phyloP scores from a whole-genome alignment of 2,329 filamentous ascomycete genomes.

The Alternaria infectoria region DNA sequence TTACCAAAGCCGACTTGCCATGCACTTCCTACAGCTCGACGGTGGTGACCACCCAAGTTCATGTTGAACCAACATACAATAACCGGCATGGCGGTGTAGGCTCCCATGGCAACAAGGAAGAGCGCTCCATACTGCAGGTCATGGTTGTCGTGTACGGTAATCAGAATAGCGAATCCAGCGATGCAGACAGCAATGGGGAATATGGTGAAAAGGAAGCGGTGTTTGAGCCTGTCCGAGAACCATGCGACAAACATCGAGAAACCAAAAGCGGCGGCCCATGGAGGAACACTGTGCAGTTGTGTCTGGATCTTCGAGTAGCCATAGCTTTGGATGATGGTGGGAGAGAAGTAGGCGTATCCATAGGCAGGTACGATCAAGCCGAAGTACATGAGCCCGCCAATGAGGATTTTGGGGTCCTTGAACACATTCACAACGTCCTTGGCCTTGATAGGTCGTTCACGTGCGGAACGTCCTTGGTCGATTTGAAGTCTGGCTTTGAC shows the following conservation, averaged over 20 bases:
- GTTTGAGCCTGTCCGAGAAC: conserved; percentile 72
- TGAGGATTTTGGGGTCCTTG: conserved; percentile 57
- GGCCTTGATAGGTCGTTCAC: conserved; percentile 52
- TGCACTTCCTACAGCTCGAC: conserved; percentile 56
- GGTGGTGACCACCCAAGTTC: conserved; percentile 60
- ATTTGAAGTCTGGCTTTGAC: conserved; percentile 54
- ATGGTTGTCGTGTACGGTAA: conserved; percentile 72
- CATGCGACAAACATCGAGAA: conserved; percentile 79
- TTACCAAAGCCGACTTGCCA: conserved; percentile 53
- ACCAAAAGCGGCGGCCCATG: conserved; percentile 75
- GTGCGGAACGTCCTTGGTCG: conserved; percentile 56
- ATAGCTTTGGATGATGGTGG: conserved; percentile 56
- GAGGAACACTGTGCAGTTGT: conserved; percentile 61
- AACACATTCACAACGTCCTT: conserved; percentile 55
- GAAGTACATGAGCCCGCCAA: conserved; percentile 61
- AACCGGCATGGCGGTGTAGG: conserved; percentile 88
- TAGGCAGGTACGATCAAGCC: conserved; percentile 52
- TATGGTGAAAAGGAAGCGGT: conserved; percentile 77
- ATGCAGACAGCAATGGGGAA: conserved; percentile 73
- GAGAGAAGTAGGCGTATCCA: conserved; percentile 56
- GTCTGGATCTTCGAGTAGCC: conserved; percentile 61
- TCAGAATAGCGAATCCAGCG: conserved; percentile 75
- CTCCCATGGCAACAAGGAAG: conserved; percentile 80
- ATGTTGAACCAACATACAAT: conserved; percentile 66
- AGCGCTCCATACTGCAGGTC: conserved; percentile 77